Evolutionary conservation across 495 filamentous ascomycete genomes (phyloP).

Genomic region (Aspergillus kassunensis): DNA sequence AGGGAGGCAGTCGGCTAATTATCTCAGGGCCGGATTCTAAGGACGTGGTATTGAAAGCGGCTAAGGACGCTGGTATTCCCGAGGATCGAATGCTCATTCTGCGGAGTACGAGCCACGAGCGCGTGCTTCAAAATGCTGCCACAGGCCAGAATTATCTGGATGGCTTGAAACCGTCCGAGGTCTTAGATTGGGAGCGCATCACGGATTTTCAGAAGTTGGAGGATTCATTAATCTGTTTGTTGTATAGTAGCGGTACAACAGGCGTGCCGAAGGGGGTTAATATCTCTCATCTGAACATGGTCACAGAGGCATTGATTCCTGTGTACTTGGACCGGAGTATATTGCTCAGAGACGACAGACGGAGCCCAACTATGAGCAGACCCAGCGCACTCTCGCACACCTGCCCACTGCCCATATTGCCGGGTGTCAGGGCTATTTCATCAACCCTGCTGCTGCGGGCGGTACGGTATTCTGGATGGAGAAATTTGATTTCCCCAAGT

Average conservation of each 20-base stretch:
- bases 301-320: conserved; percentile 22
- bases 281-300: conserved; percentile 35
- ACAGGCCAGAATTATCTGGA: conserved; percentile 18
- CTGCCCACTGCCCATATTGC: conserved; percentile 46
- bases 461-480: conserved; percentile 50
- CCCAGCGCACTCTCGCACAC: conserved; percentile 44
- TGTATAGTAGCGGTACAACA: conserved; percentile 37
- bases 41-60: conserved; percentile 43
- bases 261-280: conserved; percentile 39
- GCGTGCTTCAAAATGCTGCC: conserved; percentile 10
- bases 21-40: conserved; percentile 9
- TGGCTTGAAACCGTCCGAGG: conserved; percentile 17
- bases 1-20: conserved; percentile 12
- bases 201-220: conserved; percentile 35
- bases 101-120: conserved; percentile 13
- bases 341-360: conserved; percentile 15
- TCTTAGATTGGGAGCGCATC: conserved; percentile 41
- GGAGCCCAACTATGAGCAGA: conserved; percentile 16
- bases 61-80: conserved; percentile 56
- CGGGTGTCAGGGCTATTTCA: conserved; percentile 44
- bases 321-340: conserved; percentile 20
- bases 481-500: conserved; percentile 40
- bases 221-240: conserved; percentile 20
- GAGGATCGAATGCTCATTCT: conserved; percentile 27
- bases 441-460: conserved; percentile 29